Base-by-base conservation (phyloP, 495 filamentous ascomycete species). In the Penicillium silybi region DNA sequence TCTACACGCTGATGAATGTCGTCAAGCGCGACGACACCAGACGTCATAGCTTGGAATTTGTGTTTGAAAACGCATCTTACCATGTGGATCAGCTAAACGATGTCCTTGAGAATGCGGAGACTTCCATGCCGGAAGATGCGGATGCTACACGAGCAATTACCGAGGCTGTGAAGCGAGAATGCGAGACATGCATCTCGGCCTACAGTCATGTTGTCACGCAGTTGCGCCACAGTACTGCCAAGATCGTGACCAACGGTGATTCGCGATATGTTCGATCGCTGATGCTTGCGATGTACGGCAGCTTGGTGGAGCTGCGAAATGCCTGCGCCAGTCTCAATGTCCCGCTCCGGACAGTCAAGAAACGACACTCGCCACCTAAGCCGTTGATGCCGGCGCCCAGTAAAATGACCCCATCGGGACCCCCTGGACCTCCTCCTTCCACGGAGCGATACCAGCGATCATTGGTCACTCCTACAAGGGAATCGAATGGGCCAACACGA, bases 201-300 rank as follows among this genome's bases (percentile, higher is more conserved):
- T 95, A 93, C 59, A 82, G 81, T 25, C 85, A 89, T 53, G 84
- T 95, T 41, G 85, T 81, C 43, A 73, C 80, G 13, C 81, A 90
- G 8, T 69, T 95, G 20, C 80, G 83, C 53, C 77, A 82, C 54
- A 89, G 85, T 50, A 78, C 86, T 39, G 76, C 82, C 37, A 82
- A 85, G 15, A 84, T 95, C 44, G 78, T 90, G 22, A 75, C 84
- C 46, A 85, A 89, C 53, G 84, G 82, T 19, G 88, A 95, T 59
- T 80, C 85, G 6, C 81, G 86, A 17, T 91, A 92, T 59, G 82
- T 93, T 45, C 84, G 91, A 8, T 90, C 85, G 0, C 69, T 95
- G 50, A 78, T 96, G 75, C 76, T 91, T 40, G 83, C 87, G 66
- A 75, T 93, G 27, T 95, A 88, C 61, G 87, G 88, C 44, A 88